Base-by-base conservation (phyloP, 495 filamentous ascomycete genomes). In the Hamigera avellanea region DNA sequence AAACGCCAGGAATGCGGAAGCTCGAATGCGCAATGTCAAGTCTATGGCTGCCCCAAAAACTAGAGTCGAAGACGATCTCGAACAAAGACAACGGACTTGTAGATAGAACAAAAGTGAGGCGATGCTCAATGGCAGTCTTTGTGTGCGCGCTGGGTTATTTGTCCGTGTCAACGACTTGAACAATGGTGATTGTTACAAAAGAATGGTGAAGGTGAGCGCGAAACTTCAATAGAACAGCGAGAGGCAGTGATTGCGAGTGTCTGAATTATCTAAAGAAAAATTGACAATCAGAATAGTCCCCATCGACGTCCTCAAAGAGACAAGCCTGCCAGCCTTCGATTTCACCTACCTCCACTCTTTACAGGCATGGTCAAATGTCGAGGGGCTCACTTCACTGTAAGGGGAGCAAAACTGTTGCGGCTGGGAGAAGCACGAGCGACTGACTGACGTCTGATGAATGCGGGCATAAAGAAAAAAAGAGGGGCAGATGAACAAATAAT, bases 331-430 rank as follows among this genome's bases (percentile, higher is more conserved):
- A 47, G 40, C 34, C 39, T 31, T 35, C 26, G 26, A 29, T 21
- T 21, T 28, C 26, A 46, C 40, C 39, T 36, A 42, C 37, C 36
- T 39, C 32, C 27, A 42, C 18, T 33, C 26, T 32, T 29, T 37
- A 46, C 36, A 32, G 43, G 35, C 37, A 47, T 47, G 17, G 31
- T 48, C 37, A 19, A 23, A 37, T 9, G 21, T 23, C 31, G 29
- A 35, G 19, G 26, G 36, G 26, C 33, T 29, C 26, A 42, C n/a
- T n/a, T n/a, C n/a, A n/a, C n/a, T n/a, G 44, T 32, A 41, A 44
- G 45, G 44, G 39, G 38, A 30, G n/a, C n/a, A n/a, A 14, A 12
- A 30, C 14, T 30, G 10, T 15, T 4, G 28, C 14, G 28, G 28
- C 28, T 30, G 28, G 14, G 5, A 30, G 28, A 30, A 13, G 28